phyloP scores from a whole-genome alignment of 164 flowering plant species.

The Kingdonia uniflora region DNA sequence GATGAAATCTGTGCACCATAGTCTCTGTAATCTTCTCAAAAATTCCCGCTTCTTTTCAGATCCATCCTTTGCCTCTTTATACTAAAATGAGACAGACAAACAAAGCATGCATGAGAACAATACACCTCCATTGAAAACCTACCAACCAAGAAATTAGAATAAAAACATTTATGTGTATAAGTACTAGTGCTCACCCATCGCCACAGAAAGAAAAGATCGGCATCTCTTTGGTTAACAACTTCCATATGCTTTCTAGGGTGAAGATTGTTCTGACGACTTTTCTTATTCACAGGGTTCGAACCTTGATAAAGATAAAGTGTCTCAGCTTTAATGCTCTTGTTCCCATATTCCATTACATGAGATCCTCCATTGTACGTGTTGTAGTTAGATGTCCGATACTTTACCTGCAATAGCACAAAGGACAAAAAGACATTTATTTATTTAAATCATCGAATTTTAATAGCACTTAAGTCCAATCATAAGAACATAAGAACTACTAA shows the following conservation, averaged over 20 bases:
- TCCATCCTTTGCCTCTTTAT: conserved; percentile 26
- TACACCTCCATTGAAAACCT: not conserved
- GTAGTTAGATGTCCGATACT: conserved; percentile 59
- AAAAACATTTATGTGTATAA: too few relatives aligned
- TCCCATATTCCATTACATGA: conserved; percentile 95
- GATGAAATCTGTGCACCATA: conserved; percentile 49
- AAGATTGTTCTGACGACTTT: conserved; percentile 31
- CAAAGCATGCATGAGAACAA: not conserved
- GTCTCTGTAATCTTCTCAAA: conserved; percentile 40
- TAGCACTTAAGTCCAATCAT: not conserved
- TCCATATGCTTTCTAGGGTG: conserved; percentile 20
- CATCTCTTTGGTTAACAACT: conserved; percentile 85
- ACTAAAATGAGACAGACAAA: conserved; percentile 24
- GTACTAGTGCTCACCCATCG: conserved; percentile 38
- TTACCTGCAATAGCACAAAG: conserved; percentile 39
- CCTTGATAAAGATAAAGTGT: conserved; percentile 75
- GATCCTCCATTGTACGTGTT: conserved; percentile 71
- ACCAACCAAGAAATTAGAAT: too few relatives aligned
- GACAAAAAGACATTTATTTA: not conserved
- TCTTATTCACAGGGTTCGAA: conserved; percentile 52
- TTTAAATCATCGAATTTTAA: too few relatives aligned
- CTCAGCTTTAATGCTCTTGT: conserved; percentile 50
- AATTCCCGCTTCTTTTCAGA: conserved; percentile 33
- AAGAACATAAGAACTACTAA: not conserved
- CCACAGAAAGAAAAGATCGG: conserved; percentile 76